Base-by-base conservation (phyloP, 371 early-diverging fungal species). In the Mucor plumbeus region DNA sequence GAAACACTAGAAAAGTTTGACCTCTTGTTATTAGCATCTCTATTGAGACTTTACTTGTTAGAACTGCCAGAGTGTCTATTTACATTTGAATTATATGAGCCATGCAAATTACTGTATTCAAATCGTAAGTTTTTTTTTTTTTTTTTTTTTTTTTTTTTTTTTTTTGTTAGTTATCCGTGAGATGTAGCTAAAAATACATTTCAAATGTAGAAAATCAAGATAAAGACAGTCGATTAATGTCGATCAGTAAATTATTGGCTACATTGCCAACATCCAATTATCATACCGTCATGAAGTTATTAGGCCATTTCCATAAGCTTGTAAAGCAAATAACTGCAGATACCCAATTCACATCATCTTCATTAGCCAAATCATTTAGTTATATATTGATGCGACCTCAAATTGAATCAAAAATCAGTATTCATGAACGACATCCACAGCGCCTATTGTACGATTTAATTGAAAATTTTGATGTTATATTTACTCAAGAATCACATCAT, bases 1-100 rank as follows among this genome's bases (percentile, higher is more conserved):
- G 84, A 87, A 54, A 66, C 78, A 59, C 64, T 92, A 33, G 77
- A 85, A 33, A 61, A 74, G 39, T 88, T 83, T 59, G 91, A 91
- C 69, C 69, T 85, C 8, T 71, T 85, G 14, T 69, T 87, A 9
- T 75, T 91, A 7, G 86, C 88, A n/a, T 89, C 88, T 8, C 71
- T 87, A 3, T 67, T 92, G 31, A 83, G 88, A 7, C 75, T 92
- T 33, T 92, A 91, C 63, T 77, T 92, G 36, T 72, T 90, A 78
- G 92, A 92, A 61, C 77, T 92, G 13, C 92, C 92, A 3, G 88
- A 86, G 44, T 91, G 91, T 38, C 62, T 91, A 40, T 77, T 88
- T 17, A 90, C 91, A 1, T 87, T 84, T 67, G 90, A 91, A 63
- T 81, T 91, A n/a, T 91, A 92, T 57, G 93, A 91, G 9, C 85